Evolutionary conservation across 371 early-diverging fungal species (phyloP).

Genomic region (Mortierella sp.): DNA sequence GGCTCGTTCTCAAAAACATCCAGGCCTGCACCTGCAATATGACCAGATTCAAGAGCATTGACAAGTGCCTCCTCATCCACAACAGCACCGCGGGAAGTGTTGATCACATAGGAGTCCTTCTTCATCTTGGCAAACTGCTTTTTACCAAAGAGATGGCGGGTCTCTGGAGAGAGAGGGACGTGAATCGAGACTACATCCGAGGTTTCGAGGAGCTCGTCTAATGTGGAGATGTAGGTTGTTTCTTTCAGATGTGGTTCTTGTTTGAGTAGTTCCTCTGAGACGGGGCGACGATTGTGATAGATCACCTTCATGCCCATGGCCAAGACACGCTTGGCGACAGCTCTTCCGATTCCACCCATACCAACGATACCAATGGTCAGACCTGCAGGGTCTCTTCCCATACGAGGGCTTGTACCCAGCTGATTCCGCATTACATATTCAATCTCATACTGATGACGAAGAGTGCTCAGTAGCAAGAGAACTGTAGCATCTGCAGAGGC

Average conservation of each 20-base stretch:
- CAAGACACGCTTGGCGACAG: constrained; percentile 66
- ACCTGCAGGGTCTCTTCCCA: constrained; percentile 66
- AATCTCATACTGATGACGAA: constrained; percentile 62
- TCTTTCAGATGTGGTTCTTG: constrained; percentile 16
- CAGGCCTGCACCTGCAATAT: constrained; percentile 67
- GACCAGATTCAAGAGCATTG: constrained; percentile 66
- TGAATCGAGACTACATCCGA: constrained; percentile 73
- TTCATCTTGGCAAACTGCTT: constrained; percentile 68
- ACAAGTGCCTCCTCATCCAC: constrained; percentile 68
- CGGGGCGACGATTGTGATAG: constrained; percentile 66
- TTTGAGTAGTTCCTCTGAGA: constrained; percentile 14
- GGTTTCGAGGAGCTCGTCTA: constrained; percentile 58
- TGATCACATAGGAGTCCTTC: constrained; percentile 65
- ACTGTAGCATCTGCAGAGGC: constrained; percentile 70
- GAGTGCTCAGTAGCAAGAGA: constrained; percentile 62
- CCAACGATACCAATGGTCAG: constrained; percentile 70
- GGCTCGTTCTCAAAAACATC: constrained; percentile 71
- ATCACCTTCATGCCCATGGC: constrained; percentile 68
- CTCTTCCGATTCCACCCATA: constrained; percentile 72
- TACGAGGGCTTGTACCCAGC: constrained; percentile 30
- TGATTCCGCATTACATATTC: constrained; percentile 61
- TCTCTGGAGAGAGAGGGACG: constrained; percentile 65
- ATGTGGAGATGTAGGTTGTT: constrained; percentile 22
- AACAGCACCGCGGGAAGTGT: constrained; percentile 74
- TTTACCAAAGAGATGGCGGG: constrained; percentile 63